Evolutionary conservation across 371 early-diverging fungal species (phyloP).

Genomic region (Cokeromyces recurvatus): DNA sequence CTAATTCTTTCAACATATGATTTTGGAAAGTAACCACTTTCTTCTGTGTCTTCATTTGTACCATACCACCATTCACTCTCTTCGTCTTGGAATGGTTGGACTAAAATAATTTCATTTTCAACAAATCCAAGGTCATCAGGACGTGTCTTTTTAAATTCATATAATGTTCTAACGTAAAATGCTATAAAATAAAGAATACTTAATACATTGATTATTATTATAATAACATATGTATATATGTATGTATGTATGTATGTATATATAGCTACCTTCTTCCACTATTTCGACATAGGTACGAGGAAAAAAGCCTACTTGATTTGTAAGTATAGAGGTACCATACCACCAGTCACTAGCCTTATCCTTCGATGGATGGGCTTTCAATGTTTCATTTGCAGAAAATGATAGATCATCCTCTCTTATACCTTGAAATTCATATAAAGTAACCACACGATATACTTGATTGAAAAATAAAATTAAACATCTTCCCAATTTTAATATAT

Average conservation of each 20-base stretch:
- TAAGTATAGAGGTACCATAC: conserved; percentile 36
- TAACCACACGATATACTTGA: conserved; percentile 41
- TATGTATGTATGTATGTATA: too few relatives aligned
- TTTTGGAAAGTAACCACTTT: conserved; percentile 38
- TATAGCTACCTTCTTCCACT: conserved; percentile 43
- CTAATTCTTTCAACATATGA: conserved; percentile 33
- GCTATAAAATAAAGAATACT: conserved; percentile 15
- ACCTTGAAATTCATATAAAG: conserved; percentile 45
- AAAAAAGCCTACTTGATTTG: conserved; percentile 35
- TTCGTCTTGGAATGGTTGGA: conserved; percentile 50
- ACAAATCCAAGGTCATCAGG: conserved; percentile 42
- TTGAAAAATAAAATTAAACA: neutral
- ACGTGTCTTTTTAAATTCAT: conserved; percentile 34
- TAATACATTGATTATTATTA: neutral
- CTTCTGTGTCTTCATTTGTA: conserved; percentile 34
- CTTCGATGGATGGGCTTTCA: conserved; percentile 53
- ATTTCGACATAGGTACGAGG: conserved; percentile 45
- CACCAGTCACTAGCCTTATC: conserved; percentile 46
- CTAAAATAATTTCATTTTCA: conserved; percentile 39
- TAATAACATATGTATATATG: too few relatives aligned
- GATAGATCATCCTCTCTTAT: conserved; percentile 44
- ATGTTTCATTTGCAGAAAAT: conserved; percentile 37
- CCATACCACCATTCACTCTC: conserved; percentile 45
- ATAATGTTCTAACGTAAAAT: conserved; percentile 42
- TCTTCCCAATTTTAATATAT: neutral